phyloP scores from a whole-genome alignment of 2,329 filamentous ascomycete species.

The Aspergillus proliferans region DNA sequence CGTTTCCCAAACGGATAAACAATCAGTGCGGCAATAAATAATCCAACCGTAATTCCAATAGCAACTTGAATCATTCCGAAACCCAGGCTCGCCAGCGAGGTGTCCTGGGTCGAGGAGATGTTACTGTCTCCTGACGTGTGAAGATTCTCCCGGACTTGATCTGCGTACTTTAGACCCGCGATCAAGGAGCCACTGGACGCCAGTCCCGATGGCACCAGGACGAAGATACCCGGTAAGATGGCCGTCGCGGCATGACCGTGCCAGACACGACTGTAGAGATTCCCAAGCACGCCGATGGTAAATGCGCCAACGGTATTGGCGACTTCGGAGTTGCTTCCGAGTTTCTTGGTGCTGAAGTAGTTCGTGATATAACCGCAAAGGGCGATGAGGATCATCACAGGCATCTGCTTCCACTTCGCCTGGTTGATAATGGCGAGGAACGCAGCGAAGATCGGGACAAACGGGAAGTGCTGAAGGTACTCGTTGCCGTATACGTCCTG shows the following conservation, averaged over 20 bases:
- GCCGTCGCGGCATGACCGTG: slow-evolving; percentile 76
- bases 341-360: slow-evolving; percentile 62
- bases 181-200: slow-evolving; percentile 52
- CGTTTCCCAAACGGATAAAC: slow-evolving; percentile 36
- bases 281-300: slow-evolving; percentile 67
- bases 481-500: slow-evolving; percentile 23
- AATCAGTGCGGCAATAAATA: slow-evolving; percentile 35
- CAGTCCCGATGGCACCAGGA: slow-evolving; percentile 55
- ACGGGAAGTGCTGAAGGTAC: slow-evolving; percentile 54
- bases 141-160: slow-evolving; percentile 41
- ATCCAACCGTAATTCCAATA: slow-evolving; percentile 35
- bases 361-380: slow-evolving; percentile 69
- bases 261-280: slow-evolving; percentile 63
- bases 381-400: slow-evolving; percentile 67
- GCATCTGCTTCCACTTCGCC: slow-evolving; percentile 69
- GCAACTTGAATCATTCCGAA: slow-evolving; percentile 38
- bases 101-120: slow-evolving; percentile 8
- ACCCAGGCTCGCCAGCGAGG: slow-evolving; percentile 26
- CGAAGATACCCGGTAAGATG: slow-evolving; percentile 79
- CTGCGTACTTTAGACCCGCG: slow-evolving; percentile 48
- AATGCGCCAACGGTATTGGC: slow-evolving; percentile 71
- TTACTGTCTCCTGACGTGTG: slow-evolving; percentile 4
- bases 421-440: slow-evolving; percentile 74
- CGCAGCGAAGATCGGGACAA: slow-evolving; percentile 65
- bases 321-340: slow-evolving; percentile 65